A percentile compares a stretch with the other conserved stretches of the same genome.
Evolutionary conservation across 441 rosid species (phyloP).

Genomic region (Aquilaria agallochum): DNA sequence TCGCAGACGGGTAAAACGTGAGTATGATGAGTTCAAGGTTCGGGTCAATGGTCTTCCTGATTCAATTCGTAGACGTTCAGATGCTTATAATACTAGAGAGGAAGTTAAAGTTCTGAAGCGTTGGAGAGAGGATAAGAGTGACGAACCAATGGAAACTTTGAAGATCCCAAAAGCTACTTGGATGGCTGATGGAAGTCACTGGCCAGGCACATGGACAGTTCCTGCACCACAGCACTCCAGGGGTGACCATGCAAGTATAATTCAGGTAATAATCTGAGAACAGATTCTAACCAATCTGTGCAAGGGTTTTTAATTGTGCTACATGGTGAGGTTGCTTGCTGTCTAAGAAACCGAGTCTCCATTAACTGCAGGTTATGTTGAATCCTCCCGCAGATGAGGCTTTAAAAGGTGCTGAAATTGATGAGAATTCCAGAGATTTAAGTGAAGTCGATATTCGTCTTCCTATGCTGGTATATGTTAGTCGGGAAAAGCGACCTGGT

Average conservation of each 20-base stretch:
- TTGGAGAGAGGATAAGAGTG: constrained; percentile 38
- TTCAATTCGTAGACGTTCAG: constrained; percentile 59
- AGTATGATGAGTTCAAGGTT: constrained; percentile 69
- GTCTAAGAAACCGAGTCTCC: constrained; percentile 7
- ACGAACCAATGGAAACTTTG: constrained; percentile 40
- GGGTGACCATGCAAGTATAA: constrained; percentile 67
- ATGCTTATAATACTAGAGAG: constrained; percentile 60
- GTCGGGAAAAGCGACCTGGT: constrained; percentile 73
- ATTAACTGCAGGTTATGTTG: constrained; percentile 47
- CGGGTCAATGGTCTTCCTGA: constrained; percentile 60
- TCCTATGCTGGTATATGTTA: constrained; percentile 65
- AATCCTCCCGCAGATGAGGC: constrained; percentile 51
- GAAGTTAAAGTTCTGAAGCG: constrained; percentile 56
- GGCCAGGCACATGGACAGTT: constrained; percentile 74
- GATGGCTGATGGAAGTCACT: constrained; percentile 71
- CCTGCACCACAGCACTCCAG: constrained; percentile 46
- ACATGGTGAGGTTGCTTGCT: not conserved
- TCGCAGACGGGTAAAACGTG: constrained; percentile 53
- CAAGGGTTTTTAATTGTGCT: not conserved
- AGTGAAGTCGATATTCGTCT: constrained; percentile 61
- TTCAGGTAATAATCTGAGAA: constrained; percentile 38
- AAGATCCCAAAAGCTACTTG: constrained; percentile 72
- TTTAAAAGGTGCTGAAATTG: constrained; percentile 25
- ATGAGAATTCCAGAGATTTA: constrained; percentile 32
- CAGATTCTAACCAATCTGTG: not conserved